phyloP scores from a whole-genome alignment of 1,284 basidiomycete genomes.

The Ceratobasidium sp. region DNA sequence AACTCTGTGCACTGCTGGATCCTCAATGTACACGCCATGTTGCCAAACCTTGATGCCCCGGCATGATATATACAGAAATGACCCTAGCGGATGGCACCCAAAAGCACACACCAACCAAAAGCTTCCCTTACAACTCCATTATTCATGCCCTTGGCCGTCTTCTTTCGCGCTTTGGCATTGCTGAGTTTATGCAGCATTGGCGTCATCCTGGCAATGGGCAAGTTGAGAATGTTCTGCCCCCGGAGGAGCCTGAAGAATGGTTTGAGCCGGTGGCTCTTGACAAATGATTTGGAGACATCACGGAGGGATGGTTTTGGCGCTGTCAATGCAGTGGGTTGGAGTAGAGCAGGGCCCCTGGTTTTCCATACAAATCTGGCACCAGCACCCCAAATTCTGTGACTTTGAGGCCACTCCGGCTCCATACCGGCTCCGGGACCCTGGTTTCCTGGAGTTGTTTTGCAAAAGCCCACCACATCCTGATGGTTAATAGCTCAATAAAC shows the following conservation, averaged over 20 bases:
- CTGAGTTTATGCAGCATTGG: conserved; percentile 14
- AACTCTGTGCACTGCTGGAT: neutral
- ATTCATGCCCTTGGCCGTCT: neutral
- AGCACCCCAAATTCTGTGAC: no score
- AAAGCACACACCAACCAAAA: conserved; percentile 9
- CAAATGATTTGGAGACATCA: neutral
- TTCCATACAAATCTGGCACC: no score
- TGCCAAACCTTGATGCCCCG: neutral
- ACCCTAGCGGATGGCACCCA: neutral
- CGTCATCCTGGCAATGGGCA: neutral
- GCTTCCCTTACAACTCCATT: conserved; percentile 21
- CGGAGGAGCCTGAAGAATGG: neutral
- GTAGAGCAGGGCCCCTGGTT: no score
- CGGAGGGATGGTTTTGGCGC: neutral
- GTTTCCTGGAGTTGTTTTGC: no score
- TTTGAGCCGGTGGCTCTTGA: neutral
- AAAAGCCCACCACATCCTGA: no score
- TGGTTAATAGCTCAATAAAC: no score
- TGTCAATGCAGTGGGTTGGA: neutral
- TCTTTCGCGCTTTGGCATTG: neutral
- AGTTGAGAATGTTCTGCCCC: neutral
- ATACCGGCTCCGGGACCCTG: no score
- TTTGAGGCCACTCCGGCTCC: no score
- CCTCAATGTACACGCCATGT: neutral
- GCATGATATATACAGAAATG: neutral